A percentile compares a stretch with the other conserved stretches of the same genome.
These are phyloP conservation scores for Eucalyptus erythrocorys DNA, from an alignment of 345 rosid genomes.

Conservation along the genomic window DNA sequence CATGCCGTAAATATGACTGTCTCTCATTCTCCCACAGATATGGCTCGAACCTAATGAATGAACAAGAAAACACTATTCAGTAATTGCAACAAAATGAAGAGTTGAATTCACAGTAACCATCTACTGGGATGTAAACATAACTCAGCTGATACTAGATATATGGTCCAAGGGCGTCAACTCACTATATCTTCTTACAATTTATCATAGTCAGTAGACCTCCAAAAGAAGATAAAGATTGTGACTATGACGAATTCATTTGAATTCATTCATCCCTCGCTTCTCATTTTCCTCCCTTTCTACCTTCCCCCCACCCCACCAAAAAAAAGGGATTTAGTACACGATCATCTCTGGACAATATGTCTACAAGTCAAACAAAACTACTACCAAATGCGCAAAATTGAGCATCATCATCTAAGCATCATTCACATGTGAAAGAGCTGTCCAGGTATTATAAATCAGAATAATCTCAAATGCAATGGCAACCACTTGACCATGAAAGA, in stretches of 20 bases:
- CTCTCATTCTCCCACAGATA: slow-evolving; percentile 92
- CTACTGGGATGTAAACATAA: background rate
- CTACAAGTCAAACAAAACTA: background rate
- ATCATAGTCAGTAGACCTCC: background rate
- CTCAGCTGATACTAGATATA: background rate
- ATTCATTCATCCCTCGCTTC: background rate
- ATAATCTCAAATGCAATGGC: background rate
- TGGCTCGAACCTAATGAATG: slow-evolving; percentile 65
- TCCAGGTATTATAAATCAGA: background rate
- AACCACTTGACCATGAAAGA: background rate
- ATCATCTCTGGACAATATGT: background rate
- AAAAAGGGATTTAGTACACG: background rate
- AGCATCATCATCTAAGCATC: background rate
- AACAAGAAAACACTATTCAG: background rate
- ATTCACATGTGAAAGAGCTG: background rate
- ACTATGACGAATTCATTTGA: background rate
- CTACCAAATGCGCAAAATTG: background rate
- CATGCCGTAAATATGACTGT: slow-evolving; percentile 82
- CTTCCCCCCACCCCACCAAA: accelerated
- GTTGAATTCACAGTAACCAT: background rate
- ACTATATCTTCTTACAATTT: background rate
- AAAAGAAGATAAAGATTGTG: background rate
- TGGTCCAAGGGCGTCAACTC: background rate
- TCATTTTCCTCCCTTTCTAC: background rate
- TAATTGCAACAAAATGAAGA: background rate